phyloP scores from a whole-genome alignment of 768 basidiomycete genomes.

The Megacollybia marginata region DNA sequence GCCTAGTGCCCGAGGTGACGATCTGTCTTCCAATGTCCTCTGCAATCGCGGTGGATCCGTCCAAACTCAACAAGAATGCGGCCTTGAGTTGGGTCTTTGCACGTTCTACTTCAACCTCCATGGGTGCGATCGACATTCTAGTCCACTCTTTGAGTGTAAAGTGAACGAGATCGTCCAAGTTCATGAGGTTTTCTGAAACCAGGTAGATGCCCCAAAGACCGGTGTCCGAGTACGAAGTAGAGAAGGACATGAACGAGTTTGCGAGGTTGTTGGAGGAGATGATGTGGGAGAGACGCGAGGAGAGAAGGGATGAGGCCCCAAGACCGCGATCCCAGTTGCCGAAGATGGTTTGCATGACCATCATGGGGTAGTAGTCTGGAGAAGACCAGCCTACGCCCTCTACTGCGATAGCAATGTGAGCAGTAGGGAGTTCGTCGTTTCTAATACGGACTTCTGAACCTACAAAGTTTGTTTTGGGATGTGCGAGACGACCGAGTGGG shows the following conservation, averaged over 20 bases:
- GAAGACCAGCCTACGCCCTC: slow-evolving; percentile 98
- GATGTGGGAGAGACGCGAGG: slow-evolving; percentile 86
- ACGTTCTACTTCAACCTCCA: slow-evolving; percentile 84
- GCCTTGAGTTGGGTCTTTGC: slow-evolving; percentile 99
- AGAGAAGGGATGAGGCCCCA: slow-evolving; percentile 83
- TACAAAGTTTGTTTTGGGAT: slow-evolving; percentile 74
- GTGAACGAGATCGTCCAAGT: slow-evolving; percentile 90
- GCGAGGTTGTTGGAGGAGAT: slow-evolving; percentile 92
- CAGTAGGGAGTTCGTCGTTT: slow-evolving; percentile 84
- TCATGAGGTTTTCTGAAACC: slow-evolving; percentile 88
- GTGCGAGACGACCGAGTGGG: slow-evolving; percentile 74
- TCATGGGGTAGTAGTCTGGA: slow-evolving; percentile 99
- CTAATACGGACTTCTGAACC: slow-evolving; percentile 95
- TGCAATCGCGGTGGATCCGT: slow-evolving; percentile 94
- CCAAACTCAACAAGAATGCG: slow-evolving; percentile 78
- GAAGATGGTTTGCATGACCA: slow-evolving; percentile 95
- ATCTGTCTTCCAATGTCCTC: slow-evolving; percentile 99
- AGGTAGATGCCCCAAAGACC: slow-evolving; percentile 99
- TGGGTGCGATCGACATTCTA: slow-evolving; percentile 85
- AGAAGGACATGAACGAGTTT: slow-evolving; percentile 99
- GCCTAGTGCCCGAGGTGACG: slow-evolving; percentile 85
- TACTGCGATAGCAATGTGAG: slow-evolving; percentile 93
- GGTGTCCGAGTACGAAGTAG: slow-evolving; percentile 96
- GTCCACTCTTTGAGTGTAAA: slow-evolving; percentile 96
- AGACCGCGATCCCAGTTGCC: slow-evolving; percentile 99